Evolutionary conservation across 129 eudicot species (phyloP).

Genomic region (Oenanthe sinensis): DNA sequence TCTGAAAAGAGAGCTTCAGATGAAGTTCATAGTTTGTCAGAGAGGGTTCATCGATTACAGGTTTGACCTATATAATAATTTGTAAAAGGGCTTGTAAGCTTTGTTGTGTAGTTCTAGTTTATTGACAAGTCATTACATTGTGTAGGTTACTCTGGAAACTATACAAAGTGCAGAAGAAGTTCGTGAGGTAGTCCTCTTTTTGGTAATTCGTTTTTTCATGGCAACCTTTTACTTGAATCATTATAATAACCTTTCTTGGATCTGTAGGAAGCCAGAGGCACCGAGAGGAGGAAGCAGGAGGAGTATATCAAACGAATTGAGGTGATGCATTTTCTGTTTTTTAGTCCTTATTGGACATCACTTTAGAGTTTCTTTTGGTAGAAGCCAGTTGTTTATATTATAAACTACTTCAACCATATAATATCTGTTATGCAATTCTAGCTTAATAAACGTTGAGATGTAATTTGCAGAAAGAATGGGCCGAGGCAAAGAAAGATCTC

Average conservation of each 20-base stretch:
- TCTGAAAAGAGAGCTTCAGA: slow-evolving; percentile 88
- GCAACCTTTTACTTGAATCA: background rate
- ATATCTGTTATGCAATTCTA: background rate
- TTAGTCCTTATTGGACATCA: background rate
- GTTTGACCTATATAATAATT: slow-evolving; percentile 5
- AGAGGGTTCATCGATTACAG: slow-evolving; percentile 77
- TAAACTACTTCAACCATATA: background rate
- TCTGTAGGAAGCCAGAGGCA: slow-evolving; percentile 61
- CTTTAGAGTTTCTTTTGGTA: background rate
- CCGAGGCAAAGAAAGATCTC: slow-evolving; percentile 88
- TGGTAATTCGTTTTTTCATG: background rate
- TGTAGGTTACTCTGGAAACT: slow-evolving; percentile 66
- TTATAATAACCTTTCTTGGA: background rate
- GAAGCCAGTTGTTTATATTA: background rate
- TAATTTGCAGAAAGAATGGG: slow-evolving; percentile 69
- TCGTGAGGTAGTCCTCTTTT: slow-evolving; percentile 38
- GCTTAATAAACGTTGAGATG: background rate
- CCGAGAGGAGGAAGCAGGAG: slow-evolving; percentile 61
- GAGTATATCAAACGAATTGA: slow-evolving; percentile 60
- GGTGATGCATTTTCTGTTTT: slow-evolving; percentile 16
- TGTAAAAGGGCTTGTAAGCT: background rate
- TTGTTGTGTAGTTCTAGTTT: background rate
- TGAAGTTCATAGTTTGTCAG: slow-evolving; percentile 73
- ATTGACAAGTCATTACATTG: background rate
- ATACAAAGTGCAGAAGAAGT: slow-evolving; percentile 77